Evolutionary conservation across 108 stramenopile species (phyloP).

Genomic region (Nitzschia sp.): DNA sequence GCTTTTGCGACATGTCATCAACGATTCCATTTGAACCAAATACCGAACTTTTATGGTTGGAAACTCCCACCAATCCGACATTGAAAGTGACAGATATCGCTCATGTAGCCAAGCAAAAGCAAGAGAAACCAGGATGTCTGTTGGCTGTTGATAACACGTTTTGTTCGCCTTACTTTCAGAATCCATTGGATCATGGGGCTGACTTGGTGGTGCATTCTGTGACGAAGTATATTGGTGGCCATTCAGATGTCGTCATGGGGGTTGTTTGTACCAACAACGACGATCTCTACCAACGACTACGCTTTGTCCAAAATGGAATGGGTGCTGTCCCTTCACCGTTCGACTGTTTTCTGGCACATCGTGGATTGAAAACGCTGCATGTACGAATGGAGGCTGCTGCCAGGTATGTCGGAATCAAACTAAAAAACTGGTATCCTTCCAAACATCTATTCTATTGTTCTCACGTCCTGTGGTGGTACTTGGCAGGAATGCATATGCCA

Average conservation of each 20-base stretch:
- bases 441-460: constrained; percentile 1
- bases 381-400: constrained; percentile 84
- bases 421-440: too few species aligned
- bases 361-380: constrained; percentile 87
- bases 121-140: constrained; percentile 33
- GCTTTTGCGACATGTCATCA: constrained; percentile 44
- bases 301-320: constrained; percentile 78
- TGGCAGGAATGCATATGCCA: constrained; percentile 38
- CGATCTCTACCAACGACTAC: constrained; percentile 49
- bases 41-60: constrained; percentile 79
- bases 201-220: constrained; percentile 82
- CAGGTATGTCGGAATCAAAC: constrained; percentile 33
- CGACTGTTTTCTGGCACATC: constrained; percentile 81
- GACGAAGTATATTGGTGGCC: constrained; percentile 92
- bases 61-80: constrained; percentile 92
- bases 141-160: constrained; percentile 94
- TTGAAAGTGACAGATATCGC: constrained; percentile 79
- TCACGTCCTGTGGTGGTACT: background rate
- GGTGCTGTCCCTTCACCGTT: constrained; percentile 81
- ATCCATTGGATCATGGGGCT: constrained; percentile 83
- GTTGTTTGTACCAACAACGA: constrained; percentile 65
- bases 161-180: constrained; percentile 88
- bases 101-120: constrained; percentile 51
- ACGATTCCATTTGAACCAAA: constrained; percentile 38
- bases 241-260: constrained; percentile 87